Evolutionary conservation across 345 rosid species (phyloP).

Genomic region (Aquilaria malaccensis): DNA sequence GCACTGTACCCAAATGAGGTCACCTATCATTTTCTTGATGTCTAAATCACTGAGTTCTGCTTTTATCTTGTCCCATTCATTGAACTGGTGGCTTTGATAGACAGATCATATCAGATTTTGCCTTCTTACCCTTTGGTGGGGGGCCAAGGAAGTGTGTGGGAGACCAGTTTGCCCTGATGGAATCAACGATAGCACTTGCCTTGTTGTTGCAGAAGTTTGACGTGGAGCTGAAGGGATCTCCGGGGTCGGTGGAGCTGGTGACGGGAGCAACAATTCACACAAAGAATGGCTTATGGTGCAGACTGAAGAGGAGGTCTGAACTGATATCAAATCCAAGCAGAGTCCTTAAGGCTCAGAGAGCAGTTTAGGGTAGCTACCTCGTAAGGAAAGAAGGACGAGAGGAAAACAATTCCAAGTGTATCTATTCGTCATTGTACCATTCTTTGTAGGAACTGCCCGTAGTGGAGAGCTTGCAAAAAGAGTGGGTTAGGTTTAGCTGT

Average conservation of each 20-base stretch:
- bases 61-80: neutral
- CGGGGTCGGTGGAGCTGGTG: slow-evolving; percentile 71
- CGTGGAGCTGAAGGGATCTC: slow-evolving; percentile 59
- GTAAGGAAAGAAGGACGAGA: neutral
- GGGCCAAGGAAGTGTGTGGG: slow-evolving; percentile 95
- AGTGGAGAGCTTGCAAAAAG: too few relatives aligned
- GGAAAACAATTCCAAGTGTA: neutral
- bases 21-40: neutral
- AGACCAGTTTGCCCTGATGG: slow-evolving; percentile 95
- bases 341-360: too few relatives aligned
- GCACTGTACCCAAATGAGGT: slow-evolving; percentile 93
- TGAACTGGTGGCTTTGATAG: slow-evolving; percentile 8
- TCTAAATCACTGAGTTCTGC: neutral
- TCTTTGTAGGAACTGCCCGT: neutral
- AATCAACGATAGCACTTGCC: slow-evolving; percentile 69
- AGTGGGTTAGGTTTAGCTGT: neutral
- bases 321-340: slow-evolving; percentile 1
- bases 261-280: slow-evolving; percentile 93
- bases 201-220: slow-evolving; percentile 73
- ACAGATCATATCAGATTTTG: slow-evolving; percentile 79
- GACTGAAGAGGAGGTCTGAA: slow-evolving; percentile 49
- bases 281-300: slow-evolving; percentile 83
- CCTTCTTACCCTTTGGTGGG: slow-evolving; percentile 89
- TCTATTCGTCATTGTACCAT: neutral
- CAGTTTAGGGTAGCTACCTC: neutral